Evolutionary conservation across 306 rosid genomes (phyloP).

Genomic region (Purshia tridentata): DNA sequence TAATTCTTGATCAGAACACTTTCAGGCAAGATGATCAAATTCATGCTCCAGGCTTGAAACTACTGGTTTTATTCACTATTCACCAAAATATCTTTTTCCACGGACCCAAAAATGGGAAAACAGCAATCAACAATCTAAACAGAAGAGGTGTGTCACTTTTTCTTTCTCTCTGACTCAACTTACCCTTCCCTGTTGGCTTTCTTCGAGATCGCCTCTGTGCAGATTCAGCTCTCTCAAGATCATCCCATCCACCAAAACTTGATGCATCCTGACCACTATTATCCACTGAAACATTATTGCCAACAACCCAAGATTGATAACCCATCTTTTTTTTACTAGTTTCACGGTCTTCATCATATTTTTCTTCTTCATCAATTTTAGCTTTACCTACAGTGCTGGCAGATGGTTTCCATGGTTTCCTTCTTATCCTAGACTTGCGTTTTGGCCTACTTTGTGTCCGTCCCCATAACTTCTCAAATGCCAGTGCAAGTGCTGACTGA

Average conservation of each 20-base stretch:
- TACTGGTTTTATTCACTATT: neutral
- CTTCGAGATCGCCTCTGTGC: slow-evolving; percentile 37
- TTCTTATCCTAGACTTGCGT: slow-evolving; percentile 54
- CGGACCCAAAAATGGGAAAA: slow-evolving; percentile 85
- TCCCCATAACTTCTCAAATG: slow-evolving; percentile 80
- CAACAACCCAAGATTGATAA: slow-evolving; percentile 79
- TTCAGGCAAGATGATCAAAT: slow-evolving; percentile 19
- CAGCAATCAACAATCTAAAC: slow-evolving; percentile 75
- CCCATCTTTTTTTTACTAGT: slow-evolving; percentile 39
- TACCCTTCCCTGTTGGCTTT: slow-evolving; percentile 41
- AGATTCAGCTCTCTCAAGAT: slow-evolving; percentile 56
- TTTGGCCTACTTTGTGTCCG: slow-evolving; percentile 42
- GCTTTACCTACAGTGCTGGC: slow-evolving; percentile 24
- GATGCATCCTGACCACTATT: slow-evolving; percentile 31
- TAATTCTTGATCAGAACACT: slow-evolving; percentile 18
- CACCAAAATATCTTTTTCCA: slow-evolving; percentile 84
- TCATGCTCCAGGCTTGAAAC: slow-evolving; percentile 16
- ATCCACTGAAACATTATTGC: slow-evolving; percentile 41
- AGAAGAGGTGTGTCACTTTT: slow-evolving; percentile 72
- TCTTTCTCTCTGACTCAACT: slow-evolving; percentile 64
- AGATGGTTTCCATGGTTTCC: slow-evolving; percentile 41
- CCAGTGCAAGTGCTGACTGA: slow-evolving; percentile 71
- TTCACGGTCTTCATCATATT: slow-evolving; percentile 40
- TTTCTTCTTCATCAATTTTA: slow-evolving; percentile 37
- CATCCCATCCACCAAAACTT: slow-evolving; percentile 90